These are phyloP conservation scores for Boletellus emodensis DNA, from an alignment of 768 basidiomycete genomes.

Conservation along the genomic window DNA sequence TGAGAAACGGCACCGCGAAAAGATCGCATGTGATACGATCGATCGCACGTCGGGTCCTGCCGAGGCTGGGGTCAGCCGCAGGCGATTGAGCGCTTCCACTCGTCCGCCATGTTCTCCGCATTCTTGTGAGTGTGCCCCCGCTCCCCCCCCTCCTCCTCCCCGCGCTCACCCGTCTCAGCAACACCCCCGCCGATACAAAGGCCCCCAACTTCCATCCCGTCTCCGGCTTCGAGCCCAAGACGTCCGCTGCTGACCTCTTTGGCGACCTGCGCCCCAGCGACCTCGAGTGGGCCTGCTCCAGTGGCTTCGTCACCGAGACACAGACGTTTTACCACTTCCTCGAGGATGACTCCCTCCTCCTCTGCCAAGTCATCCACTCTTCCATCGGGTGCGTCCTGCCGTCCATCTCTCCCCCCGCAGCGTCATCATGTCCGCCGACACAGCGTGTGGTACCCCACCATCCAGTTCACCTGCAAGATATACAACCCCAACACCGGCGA, in stretches of 20 bases:
- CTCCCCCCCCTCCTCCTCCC: not conserved
- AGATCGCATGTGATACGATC: too few relatives aligned
- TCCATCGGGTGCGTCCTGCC: slow-evolving; percentile 68
- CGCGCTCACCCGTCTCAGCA: slow-evolving; percentile 35
- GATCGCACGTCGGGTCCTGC: not conserved
- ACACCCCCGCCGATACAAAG: slow-evolving; percentile 52
- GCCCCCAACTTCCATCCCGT: slow-evolving; percentile 85
- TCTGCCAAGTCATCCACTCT: slow-evolving; percentile 87
- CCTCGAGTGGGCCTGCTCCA: slow-evolving; percentile 75
- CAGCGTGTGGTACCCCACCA: slow-evolving; percentile 90
- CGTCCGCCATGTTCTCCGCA: slow-evolving; percentile 67
- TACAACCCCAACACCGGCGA: slow-evolving; percentile 75
- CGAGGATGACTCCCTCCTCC: slow-evolving; percentile 72
- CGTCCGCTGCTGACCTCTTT: slow-evolving; percentile 55
- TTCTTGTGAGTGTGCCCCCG: slow-evolving; percentile 60
- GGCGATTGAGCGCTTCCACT: not conserved
- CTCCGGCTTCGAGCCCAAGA: slow-evolving; percentile 43
- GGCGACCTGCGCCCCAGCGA: slow-evolving; percentile 77
- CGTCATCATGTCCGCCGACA: slow-evolving; percentile 10
- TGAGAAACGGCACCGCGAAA: too few relatives aligned
- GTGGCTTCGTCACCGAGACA: slow-evolving; percentile 88
- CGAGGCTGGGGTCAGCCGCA: slow-evolving; percentile 6
- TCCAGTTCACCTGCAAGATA: slow-evolving; percentile 91
- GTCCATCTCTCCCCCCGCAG: slow-evolving; percentile 5
- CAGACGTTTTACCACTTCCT: slow-evolving; percentile 82